Evolutionary conservation across 441 rosid species (phyloP), one percentile per base, ranked within the genome.

Genomic region (Eutrema salsugineum): DNA sequence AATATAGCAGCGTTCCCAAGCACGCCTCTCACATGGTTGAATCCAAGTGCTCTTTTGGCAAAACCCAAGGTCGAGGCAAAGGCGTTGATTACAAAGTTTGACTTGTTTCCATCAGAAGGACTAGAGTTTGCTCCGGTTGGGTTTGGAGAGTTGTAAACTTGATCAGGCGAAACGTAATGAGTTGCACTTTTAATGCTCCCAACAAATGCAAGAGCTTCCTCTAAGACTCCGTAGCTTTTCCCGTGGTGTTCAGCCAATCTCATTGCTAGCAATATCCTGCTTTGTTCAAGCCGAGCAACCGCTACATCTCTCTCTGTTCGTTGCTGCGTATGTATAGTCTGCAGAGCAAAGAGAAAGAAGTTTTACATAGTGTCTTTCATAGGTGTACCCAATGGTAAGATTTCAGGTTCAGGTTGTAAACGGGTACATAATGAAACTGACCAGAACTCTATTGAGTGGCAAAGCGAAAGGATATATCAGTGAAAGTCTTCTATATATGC

Each of bases 291-390:
- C 63, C 86, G 82, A 12, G 95, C 97, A 77, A 94, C 77, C 9
- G 97, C 95, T 11, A 92, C 83, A 83, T 91, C 97, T 81, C 88
- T 83, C 84, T 94, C 97, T 6, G 91, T 94, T 51, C 85, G 86
- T 72, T 91, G 97, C 80, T 91, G 95, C 36, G 77, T 74, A 68
- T 94, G 95, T 42, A 94, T 79, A 1, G 89, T 91, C 97, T 94
- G 80, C 66, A 61, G 50, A 47, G 56, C 35, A 76, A 46, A 46
- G 51, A 49, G 30, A 12, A 63, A 42, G 11, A 50, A 70, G 8
- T 1, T 10, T 32, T 0, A 42, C 59, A 57, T 36, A 22, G 48
- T 9, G 5, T 27, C 17, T 17, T 68, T 17, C 15, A 75, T 28
- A 44, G 49, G 30, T 6, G 11, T 22, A 6, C 20, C 20, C 16